Evolutionary conservation across 495 filamentous ascomycete genomes (phyloP), one percentile per base, ranked within the genome.

Genomic region (Lichenothelia convexa): DNA sequence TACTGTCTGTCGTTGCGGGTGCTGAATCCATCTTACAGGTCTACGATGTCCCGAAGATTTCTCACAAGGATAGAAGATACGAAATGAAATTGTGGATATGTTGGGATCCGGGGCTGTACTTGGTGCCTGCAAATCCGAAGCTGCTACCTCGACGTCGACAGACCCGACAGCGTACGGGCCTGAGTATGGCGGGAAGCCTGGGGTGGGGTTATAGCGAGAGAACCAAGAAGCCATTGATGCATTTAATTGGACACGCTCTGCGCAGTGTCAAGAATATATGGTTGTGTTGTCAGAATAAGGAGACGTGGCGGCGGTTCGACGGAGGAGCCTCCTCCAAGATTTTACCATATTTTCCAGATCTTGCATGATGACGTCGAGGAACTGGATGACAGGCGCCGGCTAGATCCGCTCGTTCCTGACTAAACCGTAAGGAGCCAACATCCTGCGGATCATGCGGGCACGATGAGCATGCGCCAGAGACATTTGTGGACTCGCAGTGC

Each of bases 131-230:
- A 85, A 59, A 13, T 76, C 64, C 3, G 64, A 48, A 16, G 71
- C 61, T 30, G 80, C 73, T 20, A 86, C 65, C 55, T 87, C 80
- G 38, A 83, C 57, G 43, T 85, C 80, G 32, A 74, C 56, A 3
- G 76, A 73, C 38, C 81, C 81, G 27, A 86, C 80, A 32, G 67
- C 61, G 55, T 80, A 74, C 0, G 75, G 76, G 0, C 81, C 80
- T 0, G 73, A 67, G 47, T 80, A 82, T 0, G 63, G 51, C 3
- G 76, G 72, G 41, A 87, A 83, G 2, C 58, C 44, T 3, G 77
- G 78, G 11, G 78, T 52, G 0, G 67, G 68, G 40, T 61, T 70
- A 29, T 68, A 42, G 15, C 50, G 48, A 5, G 57, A 57, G 20
- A 69, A 44, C 26, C 56, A 51, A 33, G 43, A 43, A 39, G 44